A percentile compares a stretch with the other conserved stretches of the same genome.
These are phyloP conservation scores for Cornus controversa DNA, from an alignment of 148 eudicot genomes.

Conservation along the genomic window DNA sequence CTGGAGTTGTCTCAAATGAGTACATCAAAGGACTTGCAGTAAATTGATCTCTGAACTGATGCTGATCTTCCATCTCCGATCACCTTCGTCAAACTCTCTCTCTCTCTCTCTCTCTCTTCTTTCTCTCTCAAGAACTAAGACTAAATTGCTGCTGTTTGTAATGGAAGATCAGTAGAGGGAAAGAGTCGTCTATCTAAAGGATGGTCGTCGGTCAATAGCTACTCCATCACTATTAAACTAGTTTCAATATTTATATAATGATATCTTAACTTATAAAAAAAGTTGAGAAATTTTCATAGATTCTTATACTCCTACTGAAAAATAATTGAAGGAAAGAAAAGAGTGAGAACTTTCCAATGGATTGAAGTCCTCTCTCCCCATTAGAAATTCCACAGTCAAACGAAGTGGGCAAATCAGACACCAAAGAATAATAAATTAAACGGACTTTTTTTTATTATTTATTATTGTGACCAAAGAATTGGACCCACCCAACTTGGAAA, in stretches of 20 bases:
- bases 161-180: not conserved
- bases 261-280: too few species aligned
- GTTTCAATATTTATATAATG: not conserved
- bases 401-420: not conserved
- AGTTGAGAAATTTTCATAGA: not conserved
- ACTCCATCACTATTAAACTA: not conserved
- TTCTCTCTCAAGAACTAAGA: not conserved
- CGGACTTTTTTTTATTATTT: too few species aligned
- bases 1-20: constrained; percentile 15
- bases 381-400: not conserved
- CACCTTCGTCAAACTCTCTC: too few species aligned
- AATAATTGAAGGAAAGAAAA: not conserved
- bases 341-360: not conserved
- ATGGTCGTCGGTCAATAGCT: not conserved
- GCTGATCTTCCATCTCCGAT: not conserved
- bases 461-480: too few species aligned
- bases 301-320: too few species aligned
- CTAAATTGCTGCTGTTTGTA: not conserved
- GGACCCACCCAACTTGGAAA: too few species aligned
- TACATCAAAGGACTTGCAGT: constrained; percentile 1
- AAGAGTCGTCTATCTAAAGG: not conserved
- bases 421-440: too few species aligned
- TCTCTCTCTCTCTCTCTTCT: not conserved
- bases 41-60: not conserved
- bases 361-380: not conserved